phyloP scores from a whole-genome alignment of 305 asterid genomes.

The Fraxinus angustifolia region DNA sequence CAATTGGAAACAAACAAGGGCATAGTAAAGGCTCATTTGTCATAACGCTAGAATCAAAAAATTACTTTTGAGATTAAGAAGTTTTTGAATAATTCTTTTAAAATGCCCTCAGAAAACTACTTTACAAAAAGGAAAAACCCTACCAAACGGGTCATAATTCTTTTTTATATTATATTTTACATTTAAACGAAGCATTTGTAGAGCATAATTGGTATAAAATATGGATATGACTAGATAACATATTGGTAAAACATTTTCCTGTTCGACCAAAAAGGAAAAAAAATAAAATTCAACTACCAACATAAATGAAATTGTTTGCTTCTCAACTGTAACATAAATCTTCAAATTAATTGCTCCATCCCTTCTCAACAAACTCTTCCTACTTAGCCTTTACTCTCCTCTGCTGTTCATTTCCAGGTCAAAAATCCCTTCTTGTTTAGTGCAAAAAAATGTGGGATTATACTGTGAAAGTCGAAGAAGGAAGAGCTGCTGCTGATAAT shows the following conservation, averaged over 20 bases:
- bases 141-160: too few species aligned
- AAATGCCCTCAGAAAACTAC: background rate
- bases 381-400: background rate
- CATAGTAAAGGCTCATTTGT: background rate
- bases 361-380: background rate
- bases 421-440: background rate
- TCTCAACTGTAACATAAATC: background rate
- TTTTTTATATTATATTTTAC: background rate
- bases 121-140: background rate
- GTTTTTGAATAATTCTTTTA: too few species aligned
- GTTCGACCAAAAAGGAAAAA: background rate
- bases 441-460: constrained; percentile 42
- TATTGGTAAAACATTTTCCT: background rate
- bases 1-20: too few species aligned
- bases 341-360: background rate
- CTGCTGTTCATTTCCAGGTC: background rate
- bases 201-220: background rate
- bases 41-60: too few species aligned
- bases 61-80: background rate
- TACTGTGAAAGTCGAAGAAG: constrained; percentile 65
- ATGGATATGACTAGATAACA: background rate
- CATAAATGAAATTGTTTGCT: background rate
- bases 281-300: background rate
- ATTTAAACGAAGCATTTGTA: background rate
- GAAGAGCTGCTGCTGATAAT: constrained; percentile 24